Percentiles rank a stretch among this genome's conserved stretches.
Conservation (phyloP, 2,329 filamentous ascomycete genomes). For the Beauveria asiatica region DNA sequence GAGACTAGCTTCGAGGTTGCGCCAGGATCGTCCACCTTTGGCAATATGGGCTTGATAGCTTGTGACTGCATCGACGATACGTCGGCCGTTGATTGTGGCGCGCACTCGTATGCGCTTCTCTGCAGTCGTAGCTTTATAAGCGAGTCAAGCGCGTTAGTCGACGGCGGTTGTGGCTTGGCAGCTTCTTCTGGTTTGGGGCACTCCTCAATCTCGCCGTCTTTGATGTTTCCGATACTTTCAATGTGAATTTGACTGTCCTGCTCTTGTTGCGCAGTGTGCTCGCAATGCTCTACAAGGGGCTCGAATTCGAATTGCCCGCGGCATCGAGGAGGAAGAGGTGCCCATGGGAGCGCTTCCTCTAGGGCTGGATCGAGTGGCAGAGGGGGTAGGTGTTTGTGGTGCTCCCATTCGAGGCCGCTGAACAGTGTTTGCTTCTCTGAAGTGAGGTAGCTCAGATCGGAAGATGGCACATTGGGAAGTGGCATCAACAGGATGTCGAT, state of each 20-base stretch:
- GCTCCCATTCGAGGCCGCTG: not conserved
- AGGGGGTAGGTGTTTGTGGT: not conserved
- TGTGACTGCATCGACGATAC: not conserved
- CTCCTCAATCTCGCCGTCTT: conserved; percentile 1
- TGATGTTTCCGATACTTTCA: not conserved
- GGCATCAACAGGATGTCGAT: not conserved
- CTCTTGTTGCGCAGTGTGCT: no score
- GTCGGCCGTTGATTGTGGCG: not conserved
- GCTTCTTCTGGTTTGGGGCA: not conserved
- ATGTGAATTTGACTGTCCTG: not conserved
- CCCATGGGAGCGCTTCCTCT: not conserved
- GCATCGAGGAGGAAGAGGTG: not conserved
- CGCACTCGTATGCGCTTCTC: not conserved
- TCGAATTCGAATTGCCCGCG: not conserved
- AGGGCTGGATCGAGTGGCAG: not conserved
- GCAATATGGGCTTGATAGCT: conserved; percentile 4
- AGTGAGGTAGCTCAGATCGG: no score
- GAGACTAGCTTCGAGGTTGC: conserved; percentile 22
- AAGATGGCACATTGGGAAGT: not conserved
- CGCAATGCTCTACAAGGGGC: not conserved
- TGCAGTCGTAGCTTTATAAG: not conserved
- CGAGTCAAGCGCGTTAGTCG: not conserved
- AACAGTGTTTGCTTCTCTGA: not conserved
- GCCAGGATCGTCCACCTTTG: conserved; percentile 13
- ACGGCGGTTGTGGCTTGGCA: not conserved